Evolutionary conservation across 768 basidiomycete species (phyloP).

Genomic region (Termitomyces heimii): DNA sequence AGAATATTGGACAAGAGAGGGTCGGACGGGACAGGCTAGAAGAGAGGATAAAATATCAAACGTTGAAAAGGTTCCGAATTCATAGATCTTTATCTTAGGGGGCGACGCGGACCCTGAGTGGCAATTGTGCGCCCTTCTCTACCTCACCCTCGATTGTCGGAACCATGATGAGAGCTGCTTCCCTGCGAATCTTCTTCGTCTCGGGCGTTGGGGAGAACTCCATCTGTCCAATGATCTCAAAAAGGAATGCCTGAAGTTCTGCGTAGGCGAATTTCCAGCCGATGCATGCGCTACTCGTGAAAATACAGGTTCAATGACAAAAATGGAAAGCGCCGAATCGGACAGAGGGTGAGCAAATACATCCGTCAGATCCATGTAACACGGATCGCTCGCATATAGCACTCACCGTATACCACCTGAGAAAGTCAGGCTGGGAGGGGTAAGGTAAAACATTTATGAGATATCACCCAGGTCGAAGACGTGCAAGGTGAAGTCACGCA

Average conservation of each 20-base stretch:
- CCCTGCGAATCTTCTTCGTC: constrained; percentile 28
- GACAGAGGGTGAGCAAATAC: not conserved
- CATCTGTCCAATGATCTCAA: constrained; percentile 48
- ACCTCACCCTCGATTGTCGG: constrained; percentile 36
- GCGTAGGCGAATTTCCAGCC: constrained; percentile 36
- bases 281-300: constrained; percentile 22
- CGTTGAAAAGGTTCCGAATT: not conserved
- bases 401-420: constrained; percentile 26
- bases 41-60: not conserved
- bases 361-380: not conserved
- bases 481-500: constrained; percentile 14
- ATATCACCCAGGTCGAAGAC: not conserved
- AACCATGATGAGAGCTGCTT: constrained; percentile 34
- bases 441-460: not conserved
- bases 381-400: not conserved
- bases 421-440: constrained; percentile 20
- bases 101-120: constrained; percentile 30
- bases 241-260: constrained; percentile 56
- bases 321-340: not conserved
- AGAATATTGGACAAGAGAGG: not conserved
- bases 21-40: not conserved
- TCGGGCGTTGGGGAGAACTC: constrained; percentile 40
- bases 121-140: constrained; percentile 36
- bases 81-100: constrained; percentile 16
- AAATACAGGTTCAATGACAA: not conserved